Evolutionary conservation across 805 yeast species (phyloP), one percentile per base, ranked within the genome.

Genomic region (Candida arabinofermentans): DNA sequence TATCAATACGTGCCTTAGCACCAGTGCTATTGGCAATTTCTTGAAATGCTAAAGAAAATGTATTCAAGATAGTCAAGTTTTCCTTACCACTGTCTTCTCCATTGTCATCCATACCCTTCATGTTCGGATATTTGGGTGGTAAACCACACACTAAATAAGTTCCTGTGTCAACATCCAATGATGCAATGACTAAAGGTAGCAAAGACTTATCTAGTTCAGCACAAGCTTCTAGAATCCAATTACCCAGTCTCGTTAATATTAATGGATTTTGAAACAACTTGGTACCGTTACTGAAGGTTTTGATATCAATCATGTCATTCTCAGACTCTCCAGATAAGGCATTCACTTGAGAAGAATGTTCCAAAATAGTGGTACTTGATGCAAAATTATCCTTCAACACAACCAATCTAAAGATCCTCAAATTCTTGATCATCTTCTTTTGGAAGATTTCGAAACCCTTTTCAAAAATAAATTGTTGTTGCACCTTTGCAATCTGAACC

Each of bases 401-500:
- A 35, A 95, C 95, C 37, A 93, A 70, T 43, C 96, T 71, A 60
- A 86, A 93, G 16, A 87, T 73, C 36, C 89, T 71, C 44, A 93
- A 71, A 56, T 87, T 85, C 54, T 85, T 88, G 40, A 91, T 76
- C 55, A 83, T 70, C 47, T 82, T 78, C 53, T 91, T 81, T 55
- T 93, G 97, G 47, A 93, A 71, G 12, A 91, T 73, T n/a, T 91
- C 87, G 61, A 84, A 84, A 2, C 97, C 96, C 0, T 96, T 86
- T 38, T 82, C 74, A 57, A 91, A 93, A 2, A 93, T 79, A 7
- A 86, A 79, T 51, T 81, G 81, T 59, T 93, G 99, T 46, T 87
- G 77, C 23, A 70, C 57, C 56, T 86, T 86, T n/a, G 98, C 97
- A 50, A 80, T 79, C 27, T 77, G 79, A n/a, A 90, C 65, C 2